These are phyloP conservation scores for Fraxinus platypoda DNA, from an alignment of 305 asterid species.

Conservation along the genomic window DNA sequence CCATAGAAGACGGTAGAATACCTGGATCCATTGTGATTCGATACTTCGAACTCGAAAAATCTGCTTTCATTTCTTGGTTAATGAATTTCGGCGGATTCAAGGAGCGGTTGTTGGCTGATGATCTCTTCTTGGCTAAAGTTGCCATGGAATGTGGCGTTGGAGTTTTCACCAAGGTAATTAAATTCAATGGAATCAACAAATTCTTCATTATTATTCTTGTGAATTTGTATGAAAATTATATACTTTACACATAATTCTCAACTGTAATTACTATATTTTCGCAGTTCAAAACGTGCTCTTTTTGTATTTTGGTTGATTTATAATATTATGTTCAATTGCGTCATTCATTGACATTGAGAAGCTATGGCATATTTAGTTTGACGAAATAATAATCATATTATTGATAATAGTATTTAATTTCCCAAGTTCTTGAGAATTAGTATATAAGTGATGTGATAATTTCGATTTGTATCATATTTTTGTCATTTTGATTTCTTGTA, in stretches of 20 bases:
- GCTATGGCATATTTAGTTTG: too few species aligned
- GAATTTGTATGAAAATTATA: background rate
- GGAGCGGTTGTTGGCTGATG: slow-evolving; percentile 96
- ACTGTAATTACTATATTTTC: background rate
- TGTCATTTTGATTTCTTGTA: background rate
- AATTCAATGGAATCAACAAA: background rate
- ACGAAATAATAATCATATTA: too few species aligned
- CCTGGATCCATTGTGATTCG: slow-evolving; percentile 63
- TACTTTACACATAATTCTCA: background rate
- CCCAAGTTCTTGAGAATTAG: background rate
- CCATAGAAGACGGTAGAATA: slow-evolving; percentile 64
- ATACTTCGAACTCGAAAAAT: slow-evolving; percentile 68
- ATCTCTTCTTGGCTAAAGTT: slow-evolving; percentile 82
- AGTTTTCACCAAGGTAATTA: slow-evolving; percentile 74
- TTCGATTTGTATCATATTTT: background rate
- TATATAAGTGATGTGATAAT: background rate
- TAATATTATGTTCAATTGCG: background rate
- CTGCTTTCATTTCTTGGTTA: slow-evolving; percentile 62
- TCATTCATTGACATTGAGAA: too few species aligned
- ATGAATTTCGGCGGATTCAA: slow-evolving; percentile 78
- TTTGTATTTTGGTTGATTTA: background rate
- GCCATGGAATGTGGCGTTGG: slow-evolving; percentile 95
- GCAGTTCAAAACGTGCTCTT: background rate
- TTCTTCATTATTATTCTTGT: background rate
- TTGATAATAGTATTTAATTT: too few species aligned